phyloP scores from a whole-genome alignment of 1,284 basidiomycete genomes.

The Takashimella koratensis region DNA sequence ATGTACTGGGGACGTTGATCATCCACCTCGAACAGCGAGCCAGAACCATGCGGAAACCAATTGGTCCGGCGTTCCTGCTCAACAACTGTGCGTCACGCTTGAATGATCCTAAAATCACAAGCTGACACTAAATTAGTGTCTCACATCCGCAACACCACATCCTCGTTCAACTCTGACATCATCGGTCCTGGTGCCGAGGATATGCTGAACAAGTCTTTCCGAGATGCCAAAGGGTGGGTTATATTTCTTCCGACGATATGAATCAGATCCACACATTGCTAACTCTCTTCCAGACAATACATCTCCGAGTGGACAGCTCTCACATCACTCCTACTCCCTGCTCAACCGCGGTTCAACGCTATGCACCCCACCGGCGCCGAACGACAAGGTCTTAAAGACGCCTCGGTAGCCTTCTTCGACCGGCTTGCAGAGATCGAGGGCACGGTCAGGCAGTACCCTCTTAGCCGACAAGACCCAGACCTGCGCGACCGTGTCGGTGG shows the following conservation, averaged over 20 bases:
- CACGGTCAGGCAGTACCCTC: slow-evolving; percentile 29
- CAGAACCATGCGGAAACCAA: slow-evolving; percentile 32
- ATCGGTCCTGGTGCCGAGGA: slow-evolving; percentile 46
- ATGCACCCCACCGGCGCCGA: slow-evolving; percentile 26
- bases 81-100: slow-evolving; percentile 43
- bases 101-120: not conserved
- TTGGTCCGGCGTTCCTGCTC: slow-evolving; percentile 41
- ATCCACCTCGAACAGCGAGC: slow-evolving; percentile 33
- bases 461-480: slow-evolving; percentile 42
- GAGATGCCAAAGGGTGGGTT: slow-evolving; percentile 41
- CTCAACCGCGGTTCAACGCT: slow-evolving; percentile 28
- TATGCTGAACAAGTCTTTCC: slow-evolving; percentile 45
- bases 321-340: slow-evolving; percentile 27
- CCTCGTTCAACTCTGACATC: slow-evolving; percentile 41
- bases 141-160: slow-evolving; percentile 45
- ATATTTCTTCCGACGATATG: too few relatives aligned
- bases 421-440: slow-evolving; percentile 39
- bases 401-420: slow-evolving; percentile 43
- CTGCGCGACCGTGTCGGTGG: slow-evolving; percentile 40
- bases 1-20: slow-evolving; percentile 45
- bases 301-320: slow-evolving; percentile 38
- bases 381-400: slow-evolving; percentile 45
- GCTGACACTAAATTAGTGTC: slow-evolving; percentile 34
- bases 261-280: slow-evolving; percentile 1
- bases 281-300: slow-evolving; percentile 26